Conservation (phyloP, 352 stramenopile species). For the Albugo candida region DNA sequence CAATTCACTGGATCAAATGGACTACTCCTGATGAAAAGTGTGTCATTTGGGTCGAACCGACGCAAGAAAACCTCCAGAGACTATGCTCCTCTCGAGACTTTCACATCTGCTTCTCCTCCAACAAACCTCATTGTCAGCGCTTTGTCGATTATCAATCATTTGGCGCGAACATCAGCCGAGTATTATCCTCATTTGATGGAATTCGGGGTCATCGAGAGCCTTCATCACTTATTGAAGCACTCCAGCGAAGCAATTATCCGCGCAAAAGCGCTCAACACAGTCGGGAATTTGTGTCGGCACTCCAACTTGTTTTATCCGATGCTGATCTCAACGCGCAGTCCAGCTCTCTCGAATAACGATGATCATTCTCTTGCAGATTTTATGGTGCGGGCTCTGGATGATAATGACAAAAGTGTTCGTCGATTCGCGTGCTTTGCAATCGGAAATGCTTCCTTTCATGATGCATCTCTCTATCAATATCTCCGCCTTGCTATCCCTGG, state of each 20-base stretch:
- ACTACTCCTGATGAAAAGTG: constrained; percentile 47
- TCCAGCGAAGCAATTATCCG: constrained; percentile 45
- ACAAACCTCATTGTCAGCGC: constrained; percentile 56
- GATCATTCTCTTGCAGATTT: constrained; percentile 24
- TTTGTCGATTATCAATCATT: constrained; percentile 72
- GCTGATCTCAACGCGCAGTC: constrained; percentile 3
- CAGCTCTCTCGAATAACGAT: constrained; percentile 4
- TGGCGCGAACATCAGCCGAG: constrained; percentile 48
- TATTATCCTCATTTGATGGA: constrained; percentile 54
- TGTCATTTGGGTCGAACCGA: constrained; percentile 1
- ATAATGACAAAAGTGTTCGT: constrained; percentile 62
- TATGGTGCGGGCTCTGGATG: constrained; percentile 32
- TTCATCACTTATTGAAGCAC: constrained; percentile 38
- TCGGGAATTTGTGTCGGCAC: constrained; percentile 85
- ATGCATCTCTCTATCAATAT: constrained; percentile 39
- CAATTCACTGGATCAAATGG: constrained; percentile 61
- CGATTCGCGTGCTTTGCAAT: constrained; percentile 90
- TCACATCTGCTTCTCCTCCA: constrained; percentile 21
- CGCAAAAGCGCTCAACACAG: constrained; percentile 78
- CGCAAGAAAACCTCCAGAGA: too few species aligned
- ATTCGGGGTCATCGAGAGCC: constrained; percentile 26
- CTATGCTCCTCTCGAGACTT: constrained; percentile 3
- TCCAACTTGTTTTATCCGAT: constrained; percentile 81
- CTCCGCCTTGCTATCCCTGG: constrained; percentile 43
- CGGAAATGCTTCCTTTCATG: constrained; percentile 87